A percentile compares a stretch with the other conserved stretches of the same genome.
These are phyloP conservation scores for Hericium erinaceus DNA, from an alignment of 768 basidiomycete genomes.

Conservation along the genomic window DNA sequence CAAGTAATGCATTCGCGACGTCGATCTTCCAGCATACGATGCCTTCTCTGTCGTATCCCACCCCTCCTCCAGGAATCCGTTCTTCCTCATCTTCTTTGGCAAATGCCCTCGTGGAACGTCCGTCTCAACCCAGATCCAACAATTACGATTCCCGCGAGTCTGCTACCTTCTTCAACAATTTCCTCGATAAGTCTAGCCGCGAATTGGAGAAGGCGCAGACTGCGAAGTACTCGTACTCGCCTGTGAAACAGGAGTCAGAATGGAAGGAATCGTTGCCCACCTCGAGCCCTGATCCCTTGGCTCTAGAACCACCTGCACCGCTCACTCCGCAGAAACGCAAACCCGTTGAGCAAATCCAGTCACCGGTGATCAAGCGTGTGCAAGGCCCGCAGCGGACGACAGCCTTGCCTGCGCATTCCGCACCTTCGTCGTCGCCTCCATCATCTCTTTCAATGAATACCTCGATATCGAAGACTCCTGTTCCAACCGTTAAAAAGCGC, in stretches of 20 bases:
- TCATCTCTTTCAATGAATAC: slow-evolving; percentile 1
- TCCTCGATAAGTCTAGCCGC: slow-evolving; percentile 46
- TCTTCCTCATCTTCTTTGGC: slow-evolving; percentile 71
- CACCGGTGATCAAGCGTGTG: slow-evolving; percentile 56
- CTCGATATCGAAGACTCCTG: slow-evolving; percentile 10
- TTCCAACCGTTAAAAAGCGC: slow-evolving; percentile 10
- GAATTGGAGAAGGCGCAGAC: slow-evolving; percentile 27
- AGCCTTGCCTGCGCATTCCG: background rate
- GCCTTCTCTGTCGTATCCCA: slow-evolving; percentile 60
- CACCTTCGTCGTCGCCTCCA: background rate
- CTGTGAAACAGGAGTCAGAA: slow-evolving; percentile 17
- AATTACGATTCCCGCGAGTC: slow-evolving; percentile 50
- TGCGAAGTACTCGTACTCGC: slow-evolving; percentile 13
- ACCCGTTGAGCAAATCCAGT: slow-evolving; percentile 44
- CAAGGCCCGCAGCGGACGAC: slow-evolving; percentile 21
- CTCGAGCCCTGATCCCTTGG: slow-evolving; percentile 18
- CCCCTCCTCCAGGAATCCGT: slow-evolving; percentile 55
- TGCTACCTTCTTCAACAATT: slow-evolving; percentile 53
- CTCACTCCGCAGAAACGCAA: slow-evolving; percentile 70
- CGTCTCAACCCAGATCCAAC: slow-evolving; percentile 19
- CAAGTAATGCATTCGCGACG: slow-evolving; percentile 49
- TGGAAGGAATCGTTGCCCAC: slow-evolving; percentile 20
- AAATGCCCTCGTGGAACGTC: slow-evolving; percentile 51
- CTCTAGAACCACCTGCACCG: slow-evolving; percentile 15
- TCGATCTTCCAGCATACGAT: slow-evolving; percentile 54